Base-by-base conservation (phyloP, 495 filamentous ascomycete genomes). In the Haplographium delicatum region DNA sequence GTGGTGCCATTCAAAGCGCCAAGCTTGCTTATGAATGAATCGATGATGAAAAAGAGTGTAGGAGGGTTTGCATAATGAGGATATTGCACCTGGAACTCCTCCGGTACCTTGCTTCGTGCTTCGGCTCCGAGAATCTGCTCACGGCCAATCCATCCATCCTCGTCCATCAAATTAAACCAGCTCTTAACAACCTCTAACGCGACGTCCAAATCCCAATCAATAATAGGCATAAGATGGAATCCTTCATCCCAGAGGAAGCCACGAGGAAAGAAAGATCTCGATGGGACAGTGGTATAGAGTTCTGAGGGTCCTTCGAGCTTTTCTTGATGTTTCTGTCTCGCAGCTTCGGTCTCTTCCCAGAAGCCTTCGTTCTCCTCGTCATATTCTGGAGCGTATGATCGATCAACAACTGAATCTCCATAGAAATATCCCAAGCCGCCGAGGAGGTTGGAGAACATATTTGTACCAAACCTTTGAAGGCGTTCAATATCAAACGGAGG, bases 201-300 rank as follows among this genome's bases (percentile, higher is more conserved):
- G 39, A 98, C 78, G 63, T 95, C 90, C 26, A 87, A 82, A 60
- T 98, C 93, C 81, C 88, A 98, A 56, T 97, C 94, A 18, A 85
- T 76, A 38, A 98, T 80, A 15, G 94, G 94, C 47, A 97, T 75
- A 27, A 97, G 73, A 62, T 98, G 93, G 68, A 97, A 98, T 2
- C 93, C 93, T 62, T 98, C 93, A 64, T 98, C 93, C 93, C 93
- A 98, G 6, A 96, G 73, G 66, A 98, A 98, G 0, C 93, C 93
- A 60, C 93, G 72, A 0, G 93, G 94, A 65, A 98, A 98, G 75
- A 97, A 98, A 1, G 93, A 88, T 13, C 93, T 73, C 20, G 91
- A 96, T 5, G 93, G 93, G 47, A 97, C 86, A 63, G 85, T 89
- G 23, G 91, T 95, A 62, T 91, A 97, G 1, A 98, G 80, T 63